Conservation (phyloP, 805 yeast species). For the Wickerhamiella hasegawae region DNA sequence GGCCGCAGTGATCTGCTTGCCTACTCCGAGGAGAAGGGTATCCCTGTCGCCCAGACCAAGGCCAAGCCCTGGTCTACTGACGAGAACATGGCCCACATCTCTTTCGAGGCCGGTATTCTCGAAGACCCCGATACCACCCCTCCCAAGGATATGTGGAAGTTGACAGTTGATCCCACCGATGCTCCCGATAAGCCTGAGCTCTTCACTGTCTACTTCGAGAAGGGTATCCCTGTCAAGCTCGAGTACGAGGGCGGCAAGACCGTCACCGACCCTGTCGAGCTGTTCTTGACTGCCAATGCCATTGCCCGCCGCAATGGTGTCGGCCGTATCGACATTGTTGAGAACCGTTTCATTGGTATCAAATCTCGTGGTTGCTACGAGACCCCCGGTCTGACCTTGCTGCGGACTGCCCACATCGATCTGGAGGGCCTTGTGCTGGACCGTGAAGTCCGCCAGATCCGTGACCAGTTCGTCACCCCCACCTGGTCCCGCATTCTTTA, state of each 20-base stretch:
- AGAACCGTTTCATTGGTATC: conserved; percentile 96
- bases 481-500: conserved; percentile 78
- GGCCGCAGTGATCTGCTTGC: conserved; percentile 95
- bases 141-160: conserved; percentile 99
- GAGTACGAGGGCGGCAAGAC: conserved; percentile 40
- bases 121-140: conserved; percentile 99
- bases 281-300: conserved; percentile 83
- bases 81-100: conserved; percentile 97
- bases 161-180: conserved; percentile 87
- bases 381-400: conserved; percentile 92
- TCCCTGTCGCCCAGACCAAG: conserved; percentile 93
- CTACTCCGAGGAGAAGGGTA: conserved; percentile 80
- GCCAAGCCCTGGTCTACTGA: conserved; percentile 99
- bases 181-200: conserved; percentile 92
- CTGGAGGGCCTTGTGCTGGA: conserved; percentile 93
- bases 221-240: conserved; percentile 81
- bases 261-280: conserved; percentile 77
- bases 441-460: conserved; percentile 92
- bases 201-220: conserved; percentile 61
- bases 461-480: conserved; percentile 93
- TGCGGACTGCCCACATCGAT: conserved; percentile 90
- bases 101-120: conserved; percentile 97
- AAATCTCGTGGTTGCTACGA: conserved; percentile 99
- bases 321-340: conserved; percentile 98
- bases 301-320: conserved; percentile 98